Evolutionary conservation across 768 basidiomycete species (phyloP).

Genomic region (Russula emetica): DNA sequence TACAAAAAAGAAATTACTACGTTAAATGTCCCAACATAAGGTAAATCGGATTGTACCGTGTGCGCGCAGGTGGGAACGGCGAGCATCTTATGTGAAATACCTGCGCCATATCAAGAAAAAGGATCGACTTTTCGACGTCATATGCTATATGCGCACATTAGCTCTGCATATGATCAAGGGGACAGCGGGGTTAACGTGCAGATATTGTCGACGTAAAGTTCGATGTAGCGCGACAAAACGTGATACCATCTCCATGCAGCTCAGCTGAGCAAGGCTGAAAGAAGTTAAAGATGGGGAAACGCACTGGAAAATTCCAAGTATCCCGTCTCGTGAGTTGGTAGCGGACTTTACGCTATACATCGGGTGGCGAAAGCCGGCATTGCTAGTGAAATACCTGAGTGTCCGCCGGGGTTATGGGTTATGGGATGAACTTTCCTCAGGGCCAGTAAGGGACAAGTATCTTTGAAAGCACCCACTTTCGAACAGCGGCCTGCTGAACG

Average conservation of each 20-base stretch:
- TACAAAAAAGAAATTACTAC: neutral
- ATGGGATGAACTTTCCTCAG: too few relatives aligned
- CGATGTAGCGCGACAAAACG: neutral
- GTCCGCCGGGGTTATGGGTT: neutral
- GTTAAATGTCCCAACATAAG: neutral
- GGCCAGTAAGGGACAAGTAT: neutral
- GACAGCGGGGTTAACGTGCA: neutral
- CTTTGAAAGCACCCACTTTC: neutral
- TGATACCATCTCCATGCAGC: slow-evolving; percentile 3
- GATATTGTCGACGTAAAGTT: neutral
- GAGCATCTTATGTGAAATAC: slow-evolving; percentile 50
- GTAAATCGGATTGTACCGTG: slow-evolving; percentile 41
- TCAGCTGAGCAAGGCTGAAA: neutral
- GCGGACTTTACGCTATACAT: slow-evolving; percentile 46
- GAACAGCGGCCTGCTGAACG: slow-evolving; percentile 3
- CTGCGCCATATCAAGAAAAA: slow-evolving; percentile 52
- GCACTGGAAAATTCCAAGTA: slow-evolving; percentile 57
- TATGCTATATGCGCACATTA: slow-evolving; percentile 40
- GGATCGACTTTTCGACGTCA: slow-evolving; percentile 40
- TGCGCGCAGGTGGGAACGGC: slow-evolving; percentile 43
- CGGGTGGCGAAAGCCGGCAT: slow-evolving; percentile 58
- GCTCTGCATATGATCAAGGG: neutral
- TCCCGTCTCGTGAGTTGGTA: slow-evolving; percentile 49
- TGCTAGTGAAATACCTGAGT: slow-evolving; percentile 47
- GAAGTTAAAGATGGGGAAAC: slow-evolving; percentile 23